phyloP scores from a whole-genome alignment of 2,329 filamentous ascomycete species.

The Tolypocladium amazonense region DNA sequence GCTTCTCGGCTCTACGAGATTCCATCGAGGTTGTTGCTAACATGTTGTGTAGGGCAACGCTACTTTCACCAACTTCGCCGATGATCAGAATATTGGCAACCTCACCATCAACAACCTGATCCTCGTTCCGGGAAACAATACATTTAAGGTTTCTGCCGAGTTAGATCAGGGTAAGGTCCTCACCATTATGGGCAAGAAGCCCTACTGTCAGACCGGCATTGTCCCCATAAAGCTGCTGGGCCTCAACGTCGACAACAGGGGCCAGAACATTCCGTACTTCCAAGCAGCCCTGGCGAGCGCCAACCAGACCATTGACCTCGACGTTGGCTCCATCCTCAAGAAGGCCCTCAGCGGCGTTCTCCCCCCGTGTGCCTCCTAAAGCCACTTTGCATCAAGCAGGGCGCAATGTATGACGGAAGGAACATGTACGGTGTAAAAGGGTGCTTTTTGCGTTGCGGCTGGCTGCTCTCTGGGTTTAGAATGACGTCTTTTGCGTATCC shows the following conservation, averaged over 20 bases:
- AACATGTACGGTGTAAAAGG: neutral
- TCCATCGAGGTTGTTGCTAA: neutral
- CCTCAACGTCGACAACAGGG: slow-evolving; percentile 38
- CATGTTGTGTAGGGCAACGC: slow-evolving; percentile 42
- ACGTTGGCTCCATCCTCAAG: slow-evolving; percentile 35
- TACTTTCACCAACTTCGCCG: slow-evolving; percentile 48
- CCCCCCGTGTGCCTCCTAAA: slow-evolving; percentile 13
- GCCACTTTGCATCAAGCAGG: neutral
- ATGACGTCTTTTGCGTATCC: neutral
- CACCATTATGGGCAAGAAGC: slow-evolving; percentile 20
- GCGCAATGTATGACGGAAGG: neutral
- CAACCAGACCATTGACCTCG: slow-evolving; percentile 40
- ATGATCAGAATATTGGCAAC: slow-evolving; percentile 39
- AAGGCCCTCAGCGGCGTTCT: slow-evolving; percentile 14
- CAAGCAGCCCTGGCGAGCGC: slow-evolving; percentile 39
- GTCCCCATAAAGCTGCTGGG: slow-evolving; percentile 46
- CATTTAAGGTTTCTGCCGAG: slow-evolving; percentile 40
- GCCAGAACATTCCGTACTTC: slow-evolving; percentile 44
- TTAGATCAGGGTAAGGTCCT: slow-evolving; percentile 41
- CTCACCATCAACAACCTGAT: slow-evolving; percentile 47
- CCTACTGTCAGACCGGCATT: slow-evolving; percentile 42
- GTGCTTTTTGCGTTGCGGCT: neutral
- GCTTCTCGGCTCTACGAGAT: neutral
- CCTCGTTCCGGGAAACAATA: slow-evolving; percentile 49
- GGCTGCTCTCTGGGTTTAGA: neutral